Evolutionary conservation across 1,284 basidiomycete species (phyloP), one percentile per base, ranked within the genome.

Genomic region (Trichosporon coremiiforme): DNA sequence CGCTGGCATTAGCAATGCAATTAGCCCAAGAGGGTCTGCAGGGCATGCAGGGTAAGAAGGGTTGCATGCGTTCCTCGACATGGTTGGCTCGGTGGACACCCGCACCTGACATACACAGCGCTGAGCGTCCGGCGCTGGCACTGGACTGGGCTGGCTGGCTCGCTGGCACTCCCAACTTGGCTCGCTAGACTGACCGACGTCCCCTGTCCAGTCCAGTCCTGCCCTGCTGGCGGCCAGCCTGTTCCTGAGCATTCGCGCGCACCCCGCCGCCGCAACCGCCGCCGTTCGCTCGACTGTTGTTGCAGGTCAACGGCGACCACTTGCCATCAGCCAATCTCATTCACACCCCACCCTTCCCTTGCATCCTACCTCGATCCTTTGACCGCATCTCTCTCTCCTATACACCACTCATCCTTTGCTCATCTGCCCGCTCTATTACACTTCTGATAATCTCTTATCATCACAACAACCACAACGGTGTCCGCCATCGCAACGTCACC

Each of bases 311-410:
- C 22, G 25, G 25, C 53, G 53, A n/a, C 55, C 55, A 57, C 55
- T 57, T 15, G 13, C 25, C 29, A 33, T 33, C 15, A 60, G 29
- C 57, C 57, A 60, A 60, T 60, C 57, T 60, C 57, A 33, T 60
- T 60, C 57, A 33, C 57, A 60, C 57, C 57, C 57, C 57, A 60
- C 57, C 57, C 31, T 60, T 60, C 57, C 57, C 29, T 33, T 60
- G 17, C 57, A 33, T 60, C 55, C 55, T 57, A 9, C 38, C 38
- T 29, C 17, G 33, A 41, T 17, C 17, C 36, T 41, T 45, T n/a
- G 35, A 65, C 36, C 64, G n/a, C 57, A 31, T n/a, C n/a, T n/a
- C n/a, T 31, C 57, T 33, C 29, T 31, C 7, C 57, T 13, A 8
- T 10, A 60, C 57, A 33, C 31, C 20, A 41, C 36, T 20, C 36